phyloP scores from a whole-genome alignment of 2,329 filamentous ascomycete genomes.

The Ophiostoma quercus region DNA sequence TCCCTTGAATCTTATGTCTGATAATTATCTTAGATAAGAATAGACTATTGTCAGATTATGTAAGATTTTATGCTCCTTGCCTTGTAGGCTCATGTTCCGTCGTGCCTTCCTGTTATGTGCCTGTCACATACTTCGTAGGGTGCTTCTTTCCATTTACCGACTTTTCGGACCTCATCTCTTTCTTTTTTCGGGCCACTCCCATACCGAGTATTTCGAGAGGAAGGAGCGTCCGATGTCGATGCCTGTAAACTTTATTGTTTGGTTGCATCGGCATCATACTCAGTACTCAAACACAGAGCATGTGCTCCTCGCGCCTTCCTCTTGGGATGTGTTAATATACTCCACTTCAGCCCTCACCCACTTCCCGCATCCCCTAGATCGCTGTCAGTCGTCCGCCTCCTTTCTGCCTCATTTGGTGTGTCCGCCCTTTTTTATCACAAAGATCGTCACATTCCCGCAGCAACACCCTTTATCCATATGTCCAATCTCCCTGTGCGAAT shows the following conservation, averaged over 20 bases:
- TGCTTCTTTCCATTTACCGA: background rate
- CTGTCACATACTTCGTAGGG: background rate
- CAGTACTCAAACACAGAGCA: background rate
- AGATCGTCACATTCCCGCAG: constrained; percentile 3
- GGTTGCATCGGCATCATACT: background rate
- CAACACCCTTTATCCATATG: background rate
- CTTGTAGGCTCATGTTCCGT: background rate
- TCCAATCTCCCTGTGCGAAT: background rate
- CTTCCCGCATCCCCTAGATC: constrained; percentile 4
- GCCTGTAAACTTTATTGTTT: background rate
- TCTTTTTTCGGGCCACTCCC: background rate
- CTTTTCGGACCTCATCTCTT: background rate
- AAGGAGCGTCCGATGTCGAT: background rate
- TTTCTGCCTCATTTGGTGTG: background rate
- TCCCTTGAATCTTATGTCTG: background rate
- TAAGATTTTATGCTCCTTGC: constrained; percentile 1
- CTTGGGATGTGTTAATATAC: background rate
- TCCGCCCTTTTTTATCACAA: background rate
- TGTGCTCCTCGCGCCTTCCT: background rate
- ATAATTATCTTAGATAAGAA: background rate
- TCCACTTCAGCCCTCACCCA: background rate
- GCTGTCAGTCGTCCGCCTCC: background rate
- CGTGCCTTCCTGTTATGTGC: background rate
- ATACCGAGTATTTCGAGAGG: background rate
- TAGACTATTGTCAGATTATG: background rate